Conservation (phyloP, 2,329 filamentous ascomycete genomes). For the Diaporthe eres region DNA sequence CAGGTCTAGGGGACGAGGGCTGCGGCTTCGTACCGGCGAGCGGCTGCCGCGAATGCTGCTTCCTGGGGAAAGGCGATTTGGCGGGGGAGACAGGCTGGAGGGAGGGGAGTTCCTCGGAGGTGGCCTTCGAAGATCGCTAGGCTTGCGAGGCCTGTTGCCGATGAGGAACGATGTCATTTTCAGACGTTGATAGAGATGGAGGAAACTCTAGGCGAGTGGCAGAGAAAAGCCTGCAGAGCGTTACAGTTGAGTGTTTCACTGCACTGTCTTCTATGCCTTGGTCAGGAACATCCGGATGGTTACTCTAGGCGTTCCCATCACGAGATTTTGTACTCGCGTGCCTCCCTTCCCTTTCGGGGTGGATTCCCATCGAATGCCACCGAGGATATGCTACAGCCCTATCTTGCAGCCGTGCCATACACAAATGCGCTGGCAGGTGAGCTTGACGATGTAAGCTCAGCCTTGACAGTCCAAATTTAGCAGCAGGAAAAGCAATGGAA, state of each 20-base stretch:
- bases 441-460: slow-evolving; percentile 19
- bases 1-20: slow-evolving; percentile 51
- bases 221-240: not conserved
- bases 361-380: not conserved
- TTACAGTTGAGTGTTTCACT: not conserved
- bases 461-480: slow-evolving; percentile 25
- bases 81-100: slow-evolving; percentile 21
- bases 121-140: slow-evolving; percentile 1
- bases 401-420: not conserved
- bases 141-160: slow-evolving; percentile 5
- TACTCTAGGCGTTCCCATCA: not conserved
- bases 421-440: slow-evolving; percentile 25
- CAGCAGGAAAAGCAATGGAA: not conserved
- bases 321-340: slow-evolving; percentile 32
- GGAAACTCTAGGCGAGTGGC: not conserved
- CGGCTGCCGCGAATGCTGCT: slow-evolving; percentile 20
- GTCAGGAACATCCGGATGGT: not conserved
- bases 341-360: not conserved
- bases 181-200: not conserved
- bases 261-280: slow-evolving; percentile 2
- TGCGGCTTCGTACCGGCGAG: slow-evolving; percentile 12
- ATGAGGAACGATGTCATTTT: not conserved
- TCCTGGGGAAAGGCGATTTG: slow-evolving; percentile 1
- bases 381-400: not conserved
- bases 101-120: slow-evolving; percentile 11